Percentiles rank a stretch among this genome's conserved stretches.
phyloP scores from a whole-genome alignment of 495 filamentous ascomycete species.

The Penicillium malachiteum region DNA sequence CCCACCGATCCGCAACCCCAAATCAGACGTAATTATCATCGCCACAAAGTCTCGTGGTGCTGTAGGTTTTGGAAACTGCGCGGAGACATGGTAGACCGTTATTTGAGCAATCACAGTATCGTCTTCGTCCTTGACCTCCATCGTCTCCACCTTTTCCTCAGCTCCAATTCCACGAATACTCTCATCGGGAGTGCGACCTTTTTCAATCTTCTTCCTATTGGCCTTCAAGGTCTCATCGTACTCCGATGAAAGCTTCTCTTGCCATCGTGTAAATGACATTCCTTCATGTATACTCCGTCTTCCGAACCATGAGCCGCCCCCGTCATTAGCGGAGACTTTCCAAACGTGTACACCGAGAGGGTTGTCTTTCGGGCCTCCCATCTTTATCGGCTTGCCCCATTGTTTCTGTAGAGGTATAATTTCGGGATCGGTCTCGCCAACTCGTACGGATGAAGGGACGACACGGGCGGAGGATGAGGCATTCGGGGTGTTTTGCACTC shows the following conservation, averaged over 20 bases:
- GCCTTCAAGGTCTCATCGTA: constrained; percentile 55
- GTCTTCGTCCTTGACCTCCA: constrained; percentile 36
- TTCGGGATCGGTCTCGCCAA: constrained; percentile 46
- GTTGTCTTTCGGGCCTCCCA: constrained; percentile 64
- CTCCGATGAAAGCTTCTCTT: constrained; percentile 45
- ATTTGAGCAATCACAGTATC: constrained; percentile 50
- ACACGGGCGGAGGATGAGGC: constrained; percentile 42
- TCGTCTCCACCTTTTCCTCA: constrained; percentile 65
- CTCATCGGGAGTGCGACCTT: constrained; percentile 38
- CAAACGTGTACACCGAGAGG: constrained; percentile 75
- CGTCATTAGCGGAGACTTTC: constrained; percentile 75
- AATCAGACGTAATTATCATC: constrained; percentile 60
- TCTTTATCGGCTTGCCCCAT: constrained; percentile 83
- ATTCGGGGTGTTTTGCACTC: neutral
- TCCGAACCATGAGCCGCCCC: constrained; percentile 87
- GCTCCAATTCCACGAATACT: constrained; percentile 82
- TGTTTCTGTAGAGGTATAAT: constrained; percentile 62
- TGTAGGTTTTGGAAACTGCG: constrained; percentile 86
- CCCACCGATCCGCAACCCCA: constrained; percentile 23
- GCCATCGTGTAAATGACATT: constrained; percentile 68
- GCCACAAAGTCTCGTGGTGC: constrained; percentile 85
- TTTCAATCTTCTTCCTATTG: constrained; percentile 55
- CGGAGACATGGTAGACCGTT: constrained; percentile 77
- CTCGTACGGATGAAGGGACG: constrained; percentile 51
- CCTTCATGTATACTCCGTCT: constrained; percentile 79